These are phyloP conservation scores for Glycine tomentella DNA, from an alignment of 306 rosid genomes.

Conservation along the genomic window DNA sequence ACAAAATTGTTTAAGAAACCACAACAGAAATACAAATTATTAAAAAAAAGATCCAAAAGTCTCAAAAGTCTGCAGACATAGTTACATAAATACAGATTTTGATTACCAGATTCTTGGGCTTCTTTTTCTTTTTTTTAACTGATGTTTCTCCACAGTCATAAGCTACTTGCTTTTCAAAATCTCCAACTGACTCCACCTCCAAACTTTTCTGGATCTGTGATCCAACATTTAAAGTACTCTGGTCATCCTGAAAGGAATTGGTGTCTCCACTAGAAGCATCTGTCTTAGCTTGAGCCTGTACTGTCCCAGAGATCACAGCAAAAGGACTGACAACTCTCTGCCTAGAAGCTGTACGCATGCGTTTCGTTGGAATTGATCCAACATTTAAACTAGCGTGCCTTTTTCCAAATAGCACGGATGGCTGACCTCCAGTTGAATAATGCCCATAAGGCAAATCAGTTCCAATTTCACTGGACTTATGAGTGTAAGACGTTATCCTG, in stretches of 20 bases:
- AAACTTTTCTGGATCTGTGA: constrained; percentile 83
- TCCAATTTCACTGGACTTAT: constrained; percentile 69
- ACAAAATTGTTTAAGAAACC: constrained; percentile 47
- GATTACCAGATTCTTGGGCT: constrained; percentile 83
- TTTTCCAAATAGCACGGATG: constrained; percentile 64
- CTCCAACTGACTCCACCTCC: constrained; percentile 93
- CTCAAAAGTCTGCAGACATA: constrained; percentile 10
- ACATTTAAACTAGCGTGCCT: constrained; percentile 81
- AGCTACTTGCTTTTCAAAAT: constrained; percentile 76
- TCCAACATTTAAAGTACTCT: constrained; percentile 80
- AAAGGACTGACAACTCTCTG: constrained; percentile 91
- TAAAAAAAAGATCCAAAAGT: constrained; percentile 20
- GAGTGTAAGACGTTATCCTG: constrained; percentile 56
- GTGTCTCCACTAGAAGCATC: constrained; percentile 99
- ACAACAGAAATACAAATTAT: constrained; percentile 38
- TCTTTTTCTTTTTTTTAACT: constrained; percentile 89
- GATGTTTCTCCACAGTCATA: constrained; percentile 94
- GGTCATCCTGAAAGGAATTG: constrained; percentile 96
- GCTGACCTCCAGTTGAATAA: constrained; percentile 67
- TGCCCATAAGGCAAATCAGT: constrained; percentile 73
- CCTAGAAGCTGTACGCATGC: constrained; percentile 88
- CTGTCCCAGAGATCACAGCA: constrained; percentile 61
- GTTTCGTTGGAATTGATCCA: constrained; percentile 84
- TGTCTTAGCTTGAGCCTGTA: constrained; percentile 74
- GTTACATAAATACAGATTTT: constrained; percentile 42